Conservation (phyloP, 306 rosid species). For the Casuarina glauca region DNA sequence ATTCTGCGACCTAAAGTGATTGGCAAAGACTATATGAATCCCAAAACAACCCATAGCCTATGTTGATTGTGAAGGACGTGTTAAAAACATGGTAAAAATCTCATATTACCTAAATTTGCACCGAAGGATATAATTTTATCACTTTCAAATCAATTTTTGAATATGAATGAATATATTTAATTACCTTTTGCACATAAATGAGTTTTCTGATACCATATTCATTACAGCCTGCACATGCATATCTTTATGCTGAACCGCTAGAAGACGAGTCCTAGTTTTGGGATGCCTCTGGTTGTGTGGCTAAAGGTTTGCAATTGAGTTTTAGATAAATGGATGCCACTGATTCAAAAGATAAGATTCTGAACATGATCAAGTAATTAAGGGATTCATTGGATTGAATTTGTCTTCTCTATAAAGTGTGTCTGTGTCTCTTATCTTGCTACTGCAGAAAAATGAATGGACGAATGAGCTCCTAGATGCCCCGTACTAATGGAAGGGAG, state of each 20-base stretch:
- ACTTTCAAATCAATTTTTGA: no score
- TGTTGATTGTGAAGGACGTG: no score
- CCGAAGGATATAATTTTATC: no score
- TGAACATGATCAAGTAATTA: slow-evolving; percentile 9
- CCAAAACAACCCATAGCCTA: no score
- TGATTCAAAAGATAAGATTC: slow-evolving; percentile 24
- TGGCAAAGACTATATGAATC: no score
- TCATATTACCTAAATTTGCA: no score
- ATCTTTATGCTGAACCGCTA: slow-evolving; percentile 2
- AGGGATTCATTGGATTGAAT: slow-evolving; percentile 10
- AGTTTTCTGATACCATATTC: no score
- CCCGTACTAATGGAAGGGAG: slow-evolving; percentile 3
- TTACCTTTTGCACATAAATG: no score
- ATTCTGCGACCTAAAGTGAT: no score
- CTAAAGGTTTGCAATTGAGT: slow-evolving; percentile 6
- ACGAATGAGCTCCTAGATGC: neutral
- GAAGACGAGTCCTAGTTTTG: slow-evolving; percentile 24
- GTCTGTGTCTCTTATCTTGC: neutral
- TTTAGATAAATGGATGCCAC: slow-evolving; percentile 4
- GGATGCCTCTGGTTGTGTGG: slow-evolving; percentile 25
- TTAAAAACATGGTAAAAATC: no score
- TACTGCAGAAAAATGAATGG: neutral
- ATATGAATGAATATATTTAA: no score
- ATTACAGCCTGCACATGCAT: slow-evolving; percentile 13
- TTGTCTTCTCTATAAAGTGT: slow-evolving; percentile 18